Evolutionary conservation across 257 asterid genomes (phyloP).

Genomic region (Rhazya stricta): DNA sequence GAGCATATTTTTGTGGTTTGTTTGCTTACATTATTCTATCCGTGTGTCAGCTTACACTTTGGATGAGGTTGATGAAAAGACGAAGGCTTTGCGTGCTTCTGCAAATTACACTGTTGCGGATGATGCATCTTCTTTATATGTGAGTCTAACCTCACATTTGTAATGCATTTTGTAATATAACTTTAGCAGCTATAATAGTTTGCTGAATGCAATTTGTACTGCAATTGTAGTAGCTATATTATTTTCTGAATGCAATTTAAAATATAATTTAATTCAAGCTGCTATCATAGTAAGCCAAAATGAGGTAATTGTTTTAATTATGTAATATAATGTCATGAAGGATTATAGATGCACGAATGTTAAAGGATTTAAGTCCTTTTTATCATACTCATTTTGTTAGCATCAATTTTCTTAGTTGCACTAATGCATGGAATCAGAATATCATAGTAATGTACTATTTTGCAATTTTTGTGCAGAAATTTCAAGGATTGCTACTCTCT

Average conservation of each 20-base stretch:
- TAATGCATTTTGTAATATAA: not conserved
- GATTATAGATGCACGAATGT: not conserved
- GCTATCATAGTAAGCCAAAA: not conserved
- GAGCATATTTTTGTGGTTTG: not conserved
- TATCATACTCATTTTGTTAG: not conserved
- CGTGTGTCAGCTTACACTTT: conserved; percentile 52
- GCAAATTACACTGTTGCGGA: conserved; percentile 38
- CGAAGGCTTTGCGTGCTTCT: conserved; percentile 49
- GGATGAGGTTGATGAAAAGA: conserved; percentile 67
- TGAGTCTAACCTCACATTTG: conserved; percentile 26
- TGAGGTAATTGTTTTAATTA: not conserved
- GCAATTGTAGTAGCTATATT: not conserved
- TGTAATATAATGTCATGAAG: not conserved
- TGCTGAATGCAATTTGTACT: not conserved
- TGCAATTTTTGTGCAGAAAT: conserved; percentile 47
- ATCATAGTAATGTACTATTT: not conserved
- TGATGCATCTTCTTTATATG: conserved; percentile 56
- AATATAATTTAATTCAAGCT: no score
- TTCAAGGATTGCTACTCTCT: conserved; percentile 37
- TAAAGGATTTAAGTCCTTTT: not conserved
- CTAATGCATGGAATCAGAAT: not conserved
- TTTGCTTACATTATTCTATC: not conserved
- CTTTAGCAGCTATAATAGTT: not conserved
- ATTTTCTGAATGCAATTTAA: not conserved
- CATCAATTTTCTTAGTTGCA: not conserved